Evolutionary conservation across 257 asterid species (phyloP).

Genomic region (Salvia miltiorrhiza): DNA sequence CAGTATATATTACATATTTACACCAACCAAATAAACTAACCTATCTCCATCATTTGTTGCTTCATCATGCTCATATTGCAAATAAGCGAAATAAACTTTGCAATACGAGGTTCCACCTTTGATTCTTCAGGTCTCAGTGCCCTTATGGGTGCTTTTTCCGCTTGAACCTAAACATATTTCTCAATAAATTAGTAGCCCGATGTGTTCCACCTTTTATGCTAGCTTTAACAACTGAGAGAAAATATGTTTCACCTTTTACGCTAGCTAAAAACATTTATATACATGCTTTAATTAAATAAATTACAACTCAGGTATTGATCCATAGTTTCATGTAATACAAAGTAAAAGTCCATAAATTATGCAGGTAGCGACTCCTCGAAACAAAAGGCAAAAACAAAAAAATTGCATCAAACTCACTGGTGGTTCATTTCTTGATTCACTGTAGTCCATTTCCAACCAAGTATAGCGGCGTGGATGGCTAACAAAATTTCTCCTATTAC

Average conservation of each 20-base stretch:
- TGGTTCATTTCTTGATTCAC: conserved; percentile 47
- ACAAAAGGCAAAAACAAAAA: conserved; percentile 7
- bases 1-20: background rate
- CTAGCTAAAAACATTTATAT: background rate
- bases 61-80: conserved; percentile 92
- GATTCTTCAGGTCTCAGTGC: conserved; percentile 57
- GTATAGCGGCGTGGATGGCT: conserved; percentile 54
- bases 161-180: conserved; percentile 40
- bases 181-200: conserved; percentile 16
- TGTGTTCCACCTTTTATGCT: background rate
- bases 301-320: background rate
- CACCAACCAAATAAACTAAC: conserved; percentile 29
- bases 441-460: conserved; percentile 96
- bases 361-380: background rate
- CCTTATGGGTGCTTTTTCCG: conserved; percentile 24
- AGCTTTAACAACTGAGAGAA: background rate
- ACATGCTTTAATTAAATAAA: background rate
- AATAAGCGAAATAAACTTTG: conserved; percentile 82
- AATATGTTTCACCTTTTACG: conserved; percentile 4
- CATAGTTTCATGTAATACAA: conserved; percentile 2
- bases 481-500: conserved; percentile 52
- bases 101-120: conserved; percentile 70
- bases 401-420: conserved; percentile 50
- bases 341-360: conserved; percentile 7
- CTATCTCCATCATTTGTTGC: conserved; percentile 97